A percentile compares a stretch with the other conserved stretches of the same genome.
Evolutionary conservation across 1,139 yeast genomes (phyloP).

Genomic region (Diutina mesorugosa): DNA sequence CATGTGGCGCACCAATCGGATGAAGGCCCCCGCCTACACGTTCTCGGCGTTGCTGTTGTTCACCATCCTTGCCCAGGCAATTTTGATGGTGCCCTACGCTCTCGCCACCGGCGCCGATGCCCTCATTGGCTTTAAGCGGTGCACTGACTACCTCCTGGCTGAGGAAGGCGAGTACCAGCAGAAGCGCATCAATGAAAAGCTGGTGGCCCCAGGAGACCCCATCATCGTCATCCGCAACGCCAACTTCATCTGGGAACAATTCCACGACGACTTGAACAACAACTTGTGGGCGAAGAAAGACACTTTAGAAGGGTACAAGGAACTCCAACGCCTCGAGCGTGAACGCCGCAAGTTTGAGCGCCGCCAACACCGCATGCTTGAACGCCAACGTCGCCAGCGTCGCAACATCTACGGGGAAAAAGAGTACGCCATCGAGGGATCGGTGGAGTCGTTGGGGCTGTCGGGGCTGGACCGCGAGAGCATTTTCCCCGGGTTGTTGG

Average conservation of each 20-base stretch:
- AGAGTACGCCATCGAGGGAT: slow-evolving; percentile 7
- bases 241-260: slow-evolving; percentile 19
- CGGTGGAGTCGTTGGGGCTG: slow-evolving; percentile 4
- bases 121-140: slow-evolving; percentile 32
- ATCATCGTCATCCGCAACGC: background rate
- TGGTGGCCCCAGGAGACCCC: background rate
- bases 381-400: slow-evolving; percentile 10
- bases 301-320: background rate
- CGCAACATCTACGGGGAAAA: slow-evolving; percentile 5
- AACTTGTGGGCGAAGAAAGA: slow-evolving; percentile 10
- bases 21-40: slow-evolving; percentile 16
- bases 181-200: background rate
- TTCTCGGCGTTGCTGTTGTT: slow-evolving; percentile 41
- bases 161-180: background rate
- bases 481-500: slow-evolving; percentile 7
- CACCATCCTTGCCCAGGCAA: slow-evolving; percentile 36
- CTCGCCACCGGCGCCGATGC: slow-evolving; percentile 44
- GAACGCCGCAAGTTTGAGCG: slow-evolving; percentile 2
- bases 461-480: slow-evolving; percentile 5
- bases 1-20: slow-evolving; percentile 25
- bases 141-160: background rate
- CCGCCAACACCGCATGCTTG: background rate
- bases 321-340: background rate
- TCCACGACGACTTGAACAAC: slow-evolving; percentile 7
- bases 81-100: slow-evolving; percentile 42